Conservation (phyloP, 2,329 filamentous ascomycete species). For the Calonectria pseudoturangicola region DNA sequence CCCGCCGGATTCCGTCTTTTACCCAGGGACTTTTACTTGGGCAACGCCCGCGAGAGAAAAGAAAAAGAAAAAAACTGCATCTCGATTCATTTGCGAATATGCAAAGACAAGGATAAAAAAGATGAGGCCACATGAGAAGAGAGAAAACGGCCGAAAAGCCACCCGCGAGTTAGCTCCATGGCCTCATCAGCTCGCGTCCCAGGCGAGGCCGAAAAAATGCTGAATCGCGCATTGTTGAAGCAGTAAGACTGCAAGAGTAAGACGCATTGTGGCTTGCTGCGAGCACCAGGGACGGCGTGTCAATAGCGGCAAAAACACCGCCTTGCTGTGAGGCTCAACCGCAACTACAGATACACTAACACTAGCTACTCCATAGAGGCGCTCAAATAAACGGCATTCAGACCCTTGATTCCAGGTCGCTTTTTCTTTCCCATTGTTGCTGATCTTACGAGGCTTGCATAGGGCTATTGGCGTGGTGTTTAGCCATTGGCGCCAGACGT, state of each 20-base stretch:
- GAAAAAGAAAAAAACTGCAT: not conserved
- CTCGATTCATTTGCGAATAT: not conserved
- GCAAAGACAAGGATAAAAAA: not conserved
- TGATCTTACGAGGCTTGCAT: not conserved
- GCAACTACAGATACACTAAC: conserved; percentile 8
- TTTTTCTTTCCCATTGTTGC: not conserved
- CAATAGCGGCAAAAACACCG: not conserved
- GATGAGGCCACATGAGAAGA: not conserved
- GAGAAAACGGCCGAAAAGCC: not conserved
- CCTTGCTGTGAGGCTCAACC: conserved; percentile 20
- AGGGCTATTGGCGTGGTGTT: not conserved
- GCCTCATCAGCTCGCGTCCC: not conserved
- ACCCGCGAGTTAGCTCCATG: not conserved
- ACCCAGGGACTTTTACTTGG: not conserved
- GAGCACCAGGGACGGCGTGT: not conserved
- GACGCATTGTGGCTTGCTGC: conserved; percentile 14
- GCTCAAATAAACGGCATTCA: not conserved
- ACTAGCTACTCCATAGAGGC: not conserved
- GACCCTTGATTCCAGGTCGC: not conserved
- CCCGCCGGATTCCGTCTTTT: conserved; percentile 21
- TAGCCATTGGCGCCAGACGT: not conserved
- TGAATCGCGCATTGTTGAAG: not conserved
- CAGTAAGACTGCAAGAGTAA: not conserved
- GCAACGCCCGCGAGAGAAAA: not conserved
- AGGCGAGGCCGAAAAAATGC: conserved; percentile 5